Base-by-base conservation (phyloP, 208 protist species). In the Lotmaria passim region DNA sequence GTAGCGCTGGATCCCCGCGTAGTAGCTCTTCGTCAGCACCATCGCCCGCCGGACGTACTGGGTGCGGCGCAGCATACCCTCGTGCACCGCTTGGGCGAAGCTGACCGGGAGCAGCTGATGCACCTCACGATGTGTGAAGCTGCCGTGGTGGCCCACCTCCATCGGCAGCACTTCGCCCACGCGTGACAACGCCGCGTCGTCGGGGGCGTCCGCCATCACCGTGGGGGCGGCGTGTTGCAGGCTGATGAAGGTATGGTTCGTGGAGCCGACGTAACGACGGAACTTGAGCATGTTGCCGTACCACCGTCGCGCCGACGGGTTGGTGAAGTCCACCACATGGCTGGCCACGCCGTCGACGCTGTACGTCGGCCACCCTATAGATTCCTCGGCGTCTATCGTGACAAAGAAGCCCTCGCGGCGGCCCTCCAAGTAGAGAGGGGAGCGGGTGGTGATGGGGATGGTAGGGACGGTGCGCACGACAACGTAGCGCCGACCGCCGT, bases 221-320 rank as follows among this genome's bases (percentile, higher is more conserved):
- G 82, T 87, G 3, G 98, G 98, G 50, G 87, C 78, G 64, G 99
- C 98, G 93, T 98, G 98, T 78, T 99, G 97, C 66, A 99, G 98
- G 88, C 90, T 98, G 33, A 93, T 89, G 75, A 98, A 97, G 10
- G 99, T 85, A 68, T 84, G 86, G 36, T 79, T 73, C 1, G 97
- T 98, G 8, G 94, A 98, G 23, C 93, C 95, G 28, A 82, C 36
- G 69, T 98, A 98, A 30, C 85, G 83, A 34, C 94, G 86, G 48
- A 94, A 95, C 26, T 85, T 78, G 33, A 98, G 93, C 63, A 93
- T 76, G 28, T 68, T 63, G 11, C 87, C 81, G 85, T 96, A 99
- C 89, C 90, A 99, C 33, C 85, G 51, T 26, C 97, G 82, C 10
- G 96, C 94, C 5, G 71, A 31, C 8, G 73, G 74, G 62, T 84